Conservation (phyloP, 306 rosid species). For the Castanopsis chinensis region DNA sequence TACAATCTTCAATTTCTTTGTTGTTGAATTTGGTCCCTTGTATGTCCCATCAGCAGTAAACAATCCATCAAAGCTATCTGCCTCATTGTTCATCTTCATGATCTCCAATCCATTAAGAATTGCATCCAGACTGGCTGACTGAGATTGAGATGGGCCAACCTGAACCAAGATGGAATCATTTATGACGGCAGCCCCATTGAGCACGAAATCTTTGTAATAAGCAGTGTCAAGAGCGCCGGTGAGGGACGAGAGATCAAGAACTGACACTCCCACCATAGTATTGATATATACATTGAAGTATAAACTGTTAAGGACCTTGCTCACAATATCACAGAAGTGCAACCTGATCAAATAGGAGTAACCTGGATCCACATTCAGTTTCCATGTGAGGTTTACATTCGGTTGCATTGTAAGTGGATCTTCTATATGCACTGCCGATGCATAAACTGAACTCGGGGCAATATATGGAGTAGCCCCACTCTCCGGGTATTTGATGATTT, state of each 20-base stretch:
- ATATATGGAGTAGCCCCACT: slow-evolving; percentile 38
- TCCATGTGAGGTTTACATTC: slow-evolving; percentile 71
- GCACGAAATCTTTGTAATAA: slow-evolving; percentile 57
- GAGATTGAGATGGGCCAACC: slow-evolving; percentile 45
- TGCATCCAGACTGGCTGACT: slow-evolving; percentile 42
- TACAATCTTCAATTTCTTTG: slow-evolving; percentile 27
- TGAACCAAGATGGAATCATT: slow-evolving; percentile 56
- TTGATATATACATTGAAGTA: slow-evolving; percentile 69
- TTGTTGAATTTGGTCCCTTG: slow-evolving; percentile 31
- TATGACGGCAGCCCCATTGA: slow-evolving; percentile 35
- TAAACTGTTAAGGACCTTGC: slow-evolving; percentile 37
- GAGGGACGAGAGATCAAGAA: slow-evolving; percentile 60
- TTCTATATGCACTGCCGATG: slow-evolving; percentile 50
- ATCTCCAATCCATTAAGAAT: slow-evolving; percentile 80
- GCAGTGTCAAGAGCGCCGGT: slow-evolving; percentile 57
- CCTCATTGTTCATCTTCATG: slow-evolving; percentile 67
- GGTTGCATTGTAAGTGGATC: slow-evolving; percentile 35
- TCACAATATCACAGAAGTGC: slow-evolving; percentile 90
- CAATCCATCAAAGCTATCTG: slow-evolving; percentile 56
- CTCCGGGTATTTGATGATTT: slow-evolving; percentile 40
- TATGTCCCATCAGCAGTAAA: slow-evolving; percentile 47
- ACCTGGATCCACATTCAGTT: slow-evolving; percentile 50
- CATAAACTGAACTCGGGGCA: slow-evolving; percentile 63
- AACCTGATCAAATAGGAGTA: slow-evolving; percentile 70
- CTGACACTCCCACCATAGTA: slow-evolving; percentile 37